Evolutionary conservation across 2,329 filamentous ascomycete genomes (phyloP), one percentile per base, ranked within the genome.

Genomic region (Colletotrichum sublineola): DNA sequence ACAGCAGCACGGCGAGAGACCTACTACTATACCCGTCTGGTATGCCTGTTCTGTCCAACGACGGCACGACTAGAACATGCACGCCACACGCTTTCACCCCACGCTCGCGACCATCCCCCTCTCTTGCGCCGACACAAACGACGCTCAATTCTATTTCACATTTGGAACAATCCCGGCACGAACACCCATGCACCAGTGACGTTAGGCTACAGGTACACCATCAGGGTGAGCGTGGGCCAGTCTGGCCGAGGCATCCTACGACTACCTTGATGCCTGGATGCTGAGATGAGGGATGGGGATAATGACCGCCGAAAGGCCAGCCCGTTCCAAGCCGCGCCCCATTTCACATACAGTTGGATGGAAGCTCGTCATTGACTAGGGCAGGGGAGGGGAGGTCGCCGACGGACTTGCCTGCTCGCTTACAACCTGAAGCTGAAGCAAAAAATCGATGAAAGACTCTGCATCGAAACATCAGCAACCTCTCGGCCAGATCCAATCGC

Each of bases 41-140:
- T 38, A 63, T 68, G n/a, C 65, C 65, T 24, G 40, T 69, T 64
- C 38, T 33, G 63, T 33, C 48, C 33, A 18, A n/a, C 42, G 52
- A 57, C 42, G 65, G 65, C 65, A 52, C 40, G n/a, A 14, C 57
- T 46, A 29, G 33, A 15, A 68, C 38, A 72, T 72, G 69, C 69
- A 56, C 58, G 65, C 58, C 58, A 48, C 42, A 52, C 33, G 42
- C 12, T 18, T 38, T 18, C 53, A 61, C 52, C 65, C 52, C 69
- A 48, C 60, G 36, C 55, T 62, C 29, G 31, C 56, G 40, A 62
- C 9, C 20, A n/a, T 11, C 12, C 64, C 53, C 33, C 24, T 33
- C 31, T 61, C 53, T 29, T 29, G 56, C 31, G 36, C 61, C 42
- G 38, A 42, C 20, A 55, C 40, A 40, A 53, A 29, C 29, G 42